Percentiles rank a stretch among this genome's conserved stretches.
These are phyloP conservation scores for Flaveria ramosissima DNA, from an alignment of 129 eudicot species.

Conservation along the genomic window DNA sequence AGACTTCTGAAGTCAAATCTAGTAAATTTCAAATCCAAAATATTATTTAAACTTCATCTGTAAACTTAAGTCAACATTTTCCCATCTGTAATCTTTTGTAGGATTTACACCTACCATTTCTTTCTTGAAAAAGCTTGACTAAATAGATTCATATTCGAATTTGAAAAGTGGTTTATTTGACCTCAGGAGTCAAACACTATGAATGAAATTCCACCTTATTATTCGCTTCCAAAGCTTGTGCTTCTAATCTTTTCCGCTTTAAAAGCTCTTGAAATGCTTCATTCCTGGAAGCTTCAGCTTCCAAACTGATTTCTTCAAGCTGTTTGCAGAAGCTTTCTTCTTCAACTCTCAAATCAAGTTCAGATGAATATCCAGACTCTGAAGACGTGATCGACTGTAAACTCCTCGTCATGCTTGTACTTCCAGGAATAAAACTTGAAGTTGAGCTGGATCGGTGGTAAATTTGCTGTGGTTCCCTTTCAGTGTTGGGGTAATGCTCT, in stretches of 20 bases:
- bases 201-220: slow-evolving; percentile 42
- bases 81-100: not conserved
- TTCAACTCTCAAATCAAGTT: slow-evolving; percentile 39
- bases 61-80: slow-evolving; percentile 3
- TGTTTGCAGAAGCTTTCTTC: slow-evolving; percentile 48
- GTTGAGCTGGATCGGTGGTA: slow-evolving; percentile 21
- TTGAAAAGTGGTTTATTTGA: slow-evolving; percentile 15
- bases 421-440: slow-evolving; percentile 14
- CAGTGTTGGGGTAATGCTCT: slow-evolving; percentile 24
- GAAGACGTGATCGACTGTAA: slow-evolving; percentile 37
- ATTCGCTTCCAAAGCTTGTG: slow-evolving; percentile 50
- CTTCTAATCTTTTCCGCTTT: slow-evolving; percentile 54
- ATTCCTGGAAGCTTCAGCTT: slow-evolving; percentile 51
- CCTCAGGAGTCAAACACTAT: slow-evolving; percentile 4
- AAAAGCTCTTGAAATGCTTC: slow-evolving; percentile 52
- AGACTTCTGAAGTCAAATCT: slow-evolving; percentile 4
- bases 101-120: not conserved
- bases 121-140: not conserved
- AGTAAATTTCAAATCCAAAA: not conserved
- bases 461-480: slow-evolving; percentile 31
- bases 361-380: slow-evolving; percentile 45
- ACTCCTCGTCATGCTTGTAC: slow-evolving; percentile 26
- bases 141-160: not conserved
- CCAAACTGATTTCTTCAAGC: slow-evolving; percentile 50
- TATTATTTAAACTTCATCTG: not conserved